A percentile compares a stretch with the other conserved stretches of the same genome.
Conservation (phyloP, 208 protist genomes). For the Acanthamoeba comandoni region DNA sequence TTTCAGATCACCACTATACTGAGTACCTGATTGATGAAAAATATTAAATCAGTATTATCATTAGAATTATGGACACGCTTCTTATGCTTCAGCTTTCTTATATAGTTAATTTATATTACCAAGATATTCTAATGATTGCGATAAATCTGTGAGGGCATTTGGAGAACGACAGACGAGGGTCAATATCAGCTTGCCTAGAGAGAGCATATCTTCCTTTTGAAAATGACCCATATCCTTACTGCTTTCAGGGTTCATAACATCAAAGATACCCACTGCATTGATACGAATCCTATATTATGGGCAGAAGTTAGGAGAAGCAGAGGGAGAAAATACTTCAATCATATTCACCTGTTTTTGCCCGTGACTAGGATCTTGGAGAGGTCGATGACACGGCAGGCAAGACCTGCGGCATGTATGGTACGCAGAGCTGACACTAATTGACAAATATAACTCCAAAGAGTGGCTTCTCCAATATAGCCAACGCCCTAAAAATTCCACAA, state of each 20-base stretch:
- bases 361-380: slow-evolving; percentile 16
- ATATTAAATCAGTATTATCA: too few relatives aligned
- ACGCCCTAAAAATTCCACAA: too few relatives aligned
- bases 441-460: not conserved
- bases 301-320: not conserved
- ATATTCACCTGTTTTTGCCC: slow-evolving; percentile 14
- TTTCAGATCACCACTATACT: too few relatives aligned
- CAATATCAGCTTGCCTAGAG: slow-evolving; percentile 3
- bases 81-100: too few relatives aligned
- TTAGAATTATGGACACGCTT: too few relatives aligned
- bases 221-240: not conserved
- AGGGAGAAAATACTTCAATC: not conserved
- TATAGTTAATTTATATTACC: too few relatives aligned
- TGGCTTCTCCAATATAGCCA: not conserved
- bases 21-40: too few relatives aligned
- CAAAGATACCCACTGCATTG: not conserved
- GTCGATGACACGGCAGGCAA: not conserved
- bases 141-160: too few relatives aligned
- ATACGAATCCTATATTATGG: not conserved
- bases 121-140: too few relatives aligned
- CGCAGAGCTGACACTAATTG: slow-evolving; percentile 15
- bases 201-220: slow-evolving; percentile 17
- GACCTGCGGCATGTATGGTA: not conserved
- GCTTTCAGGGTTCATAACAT: slow-evolving; percentile 16
- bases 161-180: too few relatives aligned